Base-by-base conservation (phyloP, 2,329 filamentous ascomycete species). In the Phoma sp. region DNA sequence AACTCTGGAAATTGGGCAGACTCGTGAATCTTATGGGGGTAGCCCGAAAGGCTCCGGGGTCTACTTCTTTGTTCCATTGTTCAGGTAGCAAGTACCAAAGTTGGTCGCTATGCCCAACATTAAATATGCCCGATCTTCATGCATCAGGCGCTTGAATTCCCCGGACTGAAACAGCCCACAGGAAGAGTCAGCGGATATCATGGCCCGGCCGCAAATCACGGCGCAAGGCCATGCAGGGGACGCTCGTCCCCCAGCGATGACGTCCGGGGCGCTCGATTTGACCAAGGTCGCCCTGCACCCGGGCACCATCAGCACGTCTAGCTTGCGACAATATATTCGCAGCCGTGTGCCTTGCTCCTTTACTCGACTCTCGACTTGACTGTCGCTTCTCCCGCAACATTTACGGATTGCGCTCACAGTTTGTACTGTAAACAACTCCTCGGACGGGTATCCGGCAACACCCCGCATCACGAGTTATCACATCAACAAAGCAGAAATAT, bases 391-490 rank as follows among this genome's bases (percentile, higher is more conserved):
- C 21, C 23, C 18, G 17, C 20, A 34, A 15, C 36, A 23, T 21
- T n/a, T 34, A 15, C 25, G 37, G 23, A 20, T 30, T 46, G 30
- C 37, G 33, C 25, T 23, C 23, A 39, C 40, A 49, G 25, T 39
- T 15, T 26, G 47, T 36, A 47, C 23, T 26, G 47, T 36, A 47
- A 20, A 32, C 47, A 32, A 28, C 34, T 17, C 11, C 46, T 38
- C 30, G 30, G 49, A 50, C 45, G 50, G 55, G 42, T 45, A 59
- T 25, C 43, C 47, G 48, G 50, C 51, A 56, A 33, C 51, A 45
- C 51, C 64, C 66, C 64, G 62, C 66, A 59, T 52, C 54, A 51
- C 26, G 45, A 48, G 30, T 51, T 47, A 47, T 50, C 49, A 21
- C 40, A 39, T 30, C 17, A 45, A 18, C 21, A 30, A 18, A 23